Base-by-base conservation (phyloP, 2,329 filamentous ascomycete species). In the Botryotinia convoluta region DNA sequence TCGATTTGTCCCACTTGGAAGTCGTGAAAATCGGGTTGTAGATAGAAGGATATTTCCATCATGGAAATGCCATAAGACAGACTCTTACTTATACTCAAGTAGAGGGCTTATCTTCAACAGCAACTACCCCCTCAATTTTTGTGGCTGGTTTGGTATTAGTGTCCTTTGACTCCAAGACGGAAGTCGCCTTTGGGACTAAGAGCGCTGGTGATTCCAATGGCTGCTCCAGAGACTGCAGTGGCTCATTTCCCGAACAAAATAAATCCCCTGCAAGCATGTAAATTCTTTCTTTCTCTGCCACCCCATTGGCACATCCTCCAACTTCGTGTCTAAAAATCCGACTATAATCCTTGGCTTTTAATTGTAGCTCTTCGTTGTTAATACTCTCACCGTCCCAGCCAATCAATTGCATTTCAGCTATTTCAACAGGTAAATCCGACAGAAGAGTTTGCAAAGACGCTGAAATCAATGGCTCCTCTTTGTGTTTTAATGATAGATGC, bases 371-470 rank as follows among this genome's bases (percentile, higher is more conserved):
- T 7, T 78, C 79, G 1, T 83, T 75, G 3, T 80, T 81, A 18
- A 84, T 81, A n/a, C 78, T 76, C 32, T 84, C 82, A 1, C 93
- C 93, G 39, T 90, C 86, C 86, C 91, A 92, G 2, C 87, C 85
- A 26, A 97, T 78, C 10, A 92, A 78, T 1, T 92, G 89, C 68
- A 91, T 79, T 71, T 85, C 81, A 48, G 82, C 76, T 59, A 88
- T 81, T 22, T 83, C 78, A 18, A 62, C 29, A 60, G 84, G 81
- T 59, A 90, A 79, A 0, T 80, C 76, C 39, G 84, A 85, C 61
- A 86, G 83, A 35, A 85, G 86, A 39, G 85, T 84, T 5, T 91
- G 79, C 59, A 90, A 83, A 22, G 86, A 84, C 3, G 83, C 82
- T 5, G 85, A 82, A 32, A 85, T 84, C 42, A 86, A 83, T n/a